Evolutionary conservation across 2,329 filamentous ascomycete species (phyloP), one percentile per base, ranked within the genome.

Genomic region (Trichoderma aggressivum): DNA sequence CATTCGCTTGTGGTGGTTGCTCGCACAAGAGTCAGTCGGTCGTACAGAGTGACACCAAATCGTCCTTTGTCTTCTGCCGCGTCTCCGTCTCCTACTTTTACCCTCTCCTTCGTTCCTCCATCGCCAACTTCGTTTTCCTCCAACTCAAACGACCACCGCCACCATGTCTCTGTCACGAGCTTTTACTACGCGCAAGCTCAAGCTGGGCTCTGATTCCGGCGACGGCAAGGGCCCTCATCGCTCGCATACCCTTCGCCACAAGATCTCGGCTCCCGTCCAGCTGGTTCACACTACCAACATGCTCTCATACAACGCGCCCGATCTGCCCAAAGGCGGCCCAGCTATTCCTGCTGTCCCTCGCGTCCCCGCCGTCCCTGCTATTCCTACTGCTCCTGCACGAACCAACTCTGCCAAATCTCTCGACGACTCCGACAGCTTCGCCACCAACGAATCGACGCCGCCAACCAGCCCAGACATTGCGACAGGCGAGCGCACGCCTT

Each of bases 211-310:
- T 73, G 82, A 86, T 73, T 76, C 84, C 56, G 84, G 85, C 30
- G 83, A 84, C 30, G 75, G 76, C 62, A 80, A 80, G 71, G 73
- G 80, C 50, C 83, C 84, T 24, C 82, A 84, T 61, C 84, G 86
- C 8, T 58, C 67, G 21, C 60, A 67, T 32, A 70, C 71, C 32
- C 74, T 90, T 75, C 88, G 91, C 72, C 81, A 86, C 79, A 91
- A 94, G 84, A 99, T 99, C 79, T 99, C 96, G 1, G 89, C 87
- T 3, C 96, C 96, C 0, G 87, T 97, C 67, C 91, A 94, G 81
- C 87, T 99, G 74, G 86, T 98, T 62, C 97, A 96, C 72, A 97
- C 95, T 6, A 98, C 96, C 76, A 99, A 98, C 82, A 94, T 97
- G 88, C 90, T 98, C 69, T 94, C 94, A 8, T 97, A 97, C 86